Evolutionary conservation across 495 filamentous ascomycete genomes (phyloP), one percentile per base, ranked within the genome.

Genomic region (Penicillium verhagenii): DNA sequence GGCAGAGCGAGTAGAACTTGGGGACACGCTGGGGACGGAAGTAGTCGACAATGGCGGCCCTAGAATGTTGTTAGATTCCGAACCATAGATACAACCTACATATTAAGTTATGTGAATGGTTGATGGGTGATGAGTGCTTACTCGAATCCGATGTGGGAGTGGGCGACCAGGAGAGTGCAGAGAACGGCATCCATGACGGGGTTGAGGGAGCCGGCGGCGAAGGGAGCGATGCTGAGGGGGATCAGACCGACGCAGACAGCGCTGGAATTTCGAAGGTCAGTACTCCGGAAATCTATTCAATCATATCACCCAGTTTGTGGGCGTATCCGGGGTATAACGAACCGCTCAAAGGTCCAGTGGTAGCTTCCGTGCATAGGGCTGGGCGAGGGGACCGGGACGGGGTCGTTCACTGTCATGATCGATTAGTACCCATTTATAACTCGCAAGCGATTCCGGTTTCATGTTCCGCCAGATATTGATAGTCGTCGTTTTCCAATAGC

Each of bases 301-400:
- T 23, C 0, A 23, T 5, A 37, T 9, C 21, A 40, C 19, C 14
- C 9, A 6, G 28, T 11, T 19, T 26, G 8, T 1, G 14, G 16
- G 46, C 29, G 33, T 10, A 11, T 20, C 6, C 16, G 24, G 6
- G 21, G 6, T 28, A 47, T 37, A 25, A 63, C 72, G 43, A 69
- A 87, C 86, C 94, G 86, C 81, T 98, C 94, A 68, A 96, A 96
- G 57, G 88, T 86, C 94, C 94, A 98, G 80, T 98, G 94, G 80
- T 97, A 97, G 72, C 89, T 93, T 50, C 94, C 95, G 72, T 97
- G 86, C 19, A 82, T 76, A 14, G 92, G 85, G 49, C 81, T 83
- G 35, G 88, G 60, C 9, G 79, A 59, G 23, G 90, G 91, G n/a
- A 97, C 68, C 23, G 82, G 84, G 42, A 82, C 87, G 50, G 94